phyloP scores from a whole-genome alignment of 2,329 filamentous ascomycete species.

The Grosmannia penicillata region DNA sequence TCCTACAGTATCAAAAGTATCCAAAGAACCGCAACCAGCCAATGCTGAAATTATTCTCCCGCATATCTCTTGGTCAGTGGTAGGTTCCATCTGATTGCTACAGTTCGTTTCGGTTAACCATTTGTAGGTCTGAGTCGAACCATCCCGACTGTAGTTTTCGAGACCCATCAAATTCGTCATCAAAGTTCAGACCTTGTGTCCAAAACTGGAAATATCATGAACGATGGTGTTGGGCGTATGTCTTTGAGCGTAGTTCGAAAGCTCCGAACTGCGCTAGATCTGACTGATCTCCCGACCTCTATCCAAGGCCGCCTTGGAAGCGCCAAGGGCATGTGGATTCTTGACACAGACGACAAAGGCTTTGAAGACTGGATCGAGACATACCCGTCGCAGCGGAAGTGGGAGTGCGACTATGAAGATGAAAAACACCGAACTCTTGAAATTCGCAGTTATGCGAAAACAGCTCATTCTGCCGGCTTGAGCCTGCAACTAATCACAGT shows the following conservation, averaged over 20 bases:
- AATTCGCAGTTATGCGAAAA: conserved; percentile 33
- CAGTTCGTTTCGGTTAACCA: background rate
- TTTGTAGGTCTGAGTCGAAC: conserved; percentile 35
- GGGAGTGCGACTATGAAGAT: conserved; percentile 34
- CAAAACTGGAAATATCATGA: conserved; percentile 33
- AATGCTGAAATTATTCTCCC: conserved; percentile 41
- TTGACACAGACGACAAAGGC: conserved; percentile 33
- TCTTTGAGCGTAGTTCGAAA: conserved; percentile 42
- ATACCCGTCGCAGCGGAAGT: conserved; percentile 54
- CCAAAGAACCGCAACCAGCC: conserved; percentile 28
- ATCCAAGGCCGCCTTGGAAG: conserved; percentile 58
- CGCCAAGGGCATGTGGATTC: conserved; percentile 63
- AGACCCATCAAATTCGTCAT: conserved; percentile 29
- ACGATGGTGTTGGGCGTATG: conserved; percentile 51
- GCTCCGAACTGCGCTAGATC: conserved; percentile 34
- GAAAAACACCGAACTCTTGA: conserved; percentile 48
- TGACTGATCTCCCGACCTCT: conserved; percentile 41
- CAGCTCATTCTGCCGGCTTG: conserved; percentile 36
- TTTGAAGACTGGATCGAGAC: conserved; percentile 50
- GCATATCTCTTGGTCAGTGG: conserved; percentile 35
- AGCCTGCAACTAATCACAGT: conserved; percentile 58
- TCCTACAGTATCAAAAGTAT: conserved; percentile 24
- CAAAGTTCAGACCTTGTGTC: conserved; percentile 23
- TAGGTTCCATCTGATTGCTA: too few relatives aligned
- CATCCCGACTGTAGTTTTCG: conserved; percentile 27